Conservation (phyloP, 768 basidiomycete species). For the Auricularia sp. region DNA sequence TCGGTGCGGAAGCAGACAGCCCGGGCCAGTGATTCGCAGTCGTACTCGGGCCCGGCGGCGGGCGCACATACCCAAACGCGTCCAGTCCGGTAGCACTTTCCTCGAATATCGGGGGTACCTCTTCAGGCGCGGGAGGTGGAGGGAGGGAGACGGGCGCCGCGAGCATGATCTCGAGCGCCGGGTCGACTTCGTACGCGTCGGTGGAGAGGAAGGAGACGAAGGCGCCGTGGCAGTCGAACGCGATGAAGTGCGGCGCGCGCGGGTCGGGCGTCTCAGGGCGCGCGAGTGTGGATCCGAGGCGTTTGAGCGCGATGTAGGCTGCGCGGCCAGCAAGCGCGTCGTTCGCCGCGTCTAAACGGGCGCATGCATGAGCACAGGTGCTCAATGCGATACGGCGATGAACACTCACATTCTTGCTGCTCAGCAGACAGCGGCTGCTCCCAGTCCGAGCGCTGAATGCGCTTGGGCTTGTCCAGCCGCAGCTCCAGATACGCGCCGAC, state of each 20-base stretch:
- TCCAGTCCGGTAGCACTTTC: no score
- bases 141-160: no score
- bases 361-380: no score
- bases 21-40: no score
- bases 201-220: background rate
- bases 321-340: slow-evolving; percentile 58
- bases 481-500: slow-evolving; percentile 49
- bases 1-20: no score
- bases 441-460: slow-evolving; percentile 60
- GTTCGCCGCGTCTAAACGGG: slow-evolving; percentile 67
- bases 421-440: slow-evolving; percentile 32
- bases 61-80: no score
- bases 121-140: no score
- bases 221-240: background rate
- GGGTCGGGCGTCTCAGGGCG: background rate
- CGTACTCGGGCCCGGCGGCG: no score
- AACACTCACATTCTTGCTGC: slow-evolving; percentile 56
- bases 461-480: slow-evolving; percentile 44
- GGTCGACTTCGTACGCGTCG: background rate
- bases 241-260: background rate
- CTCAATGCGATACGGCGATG: no score
- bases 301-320: slow-evolving; percentile 37
- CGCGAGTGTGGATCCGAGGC: slow-evolving; percentile 18
- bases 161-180: no score
- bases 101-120: no score